Base-by-base conservation (phyloP, 1,139 yeast genomes). In the Suhomyces chickasaworum region DNA sequence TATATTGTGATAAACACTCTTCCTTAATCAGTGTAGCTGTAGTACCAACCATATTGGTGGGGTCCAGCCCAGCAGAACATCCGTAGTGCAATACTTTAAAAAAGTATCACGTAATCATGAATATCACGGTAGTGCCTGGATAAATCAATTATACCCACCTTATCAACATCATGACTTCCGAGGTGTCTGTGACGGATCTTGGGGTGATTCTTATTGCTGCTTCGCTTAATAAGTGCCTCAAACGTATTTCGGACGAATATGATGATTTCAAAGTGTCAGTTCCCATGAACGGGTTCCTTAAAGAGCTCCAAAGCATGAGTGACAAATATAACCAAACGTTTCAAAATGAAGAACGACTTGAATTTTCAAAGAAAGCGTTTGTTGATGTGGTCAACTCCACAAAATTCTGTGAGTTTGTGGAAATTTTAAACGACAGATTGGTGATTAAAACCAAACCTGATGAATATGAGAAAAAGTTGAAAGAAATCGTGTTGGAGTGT, bases 151-250 rank as follows among this genome's bases (percentile, higher is more conserved):
- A 18, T 15, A 16, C 15, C 12, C 21, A 15, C 18, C 18, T 15
- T 4, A 18, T 30, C 35, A 22, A 13, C 27, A 21, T 13, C 27
- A 37, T 47, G 35, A 12, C 31, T 34, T 22, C 37, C 21, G 12
- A 36, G 10, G 36, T 23, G 22, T 29, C 44, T 30, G 17, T 12
- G 36, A 15, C 29, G 18, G 40, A 37, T 31, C 43, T 46, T 15
- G 46, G 44, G 7, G 59, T 57, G 47, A 47, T 69, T 22, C 57
- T 69, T 12, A 57, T 69, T 6, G 69, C 69, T 12, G 59, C 75
- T 7, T 57, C 69, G 7, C 57, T 70, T 47, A 66, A 69, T 52
- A 53, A 52, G 31, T 43, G 58, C 4, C 54, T 68, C 34, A 56
- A 58, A 39, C 39, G 13, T 13, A 35, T 37, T 22, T 29, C 39